Evolutionary conservation across 768 basidiomycete species (phyloP), one percentile per base, ranked within the genome.

Genomic region (Xanthoconium stramineum): DNA sequence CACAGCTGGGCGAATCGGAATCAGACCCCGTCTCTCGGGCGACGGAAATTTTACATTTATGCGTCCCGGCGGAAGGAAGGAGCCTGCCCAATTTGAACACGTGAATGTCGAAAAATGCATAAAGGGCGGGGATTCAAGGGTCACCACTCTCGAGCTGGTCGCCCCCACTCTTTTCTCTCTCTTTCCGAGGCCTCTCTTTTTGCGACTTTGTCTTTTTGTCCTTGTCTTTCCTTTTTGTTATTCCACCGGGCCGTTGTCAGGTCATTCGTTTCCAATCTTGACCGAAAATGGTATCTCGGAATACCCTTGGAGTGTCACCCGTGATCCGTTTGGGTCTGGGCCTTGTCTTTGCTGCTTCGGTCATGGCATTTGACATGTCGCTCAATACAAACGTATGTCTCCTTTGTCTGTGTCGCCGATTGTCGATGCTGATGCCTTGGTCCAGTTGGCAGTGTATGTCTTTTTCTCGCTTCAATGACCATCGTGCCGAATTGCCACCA

Each of bases 361-460:
- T 30, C 40, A 58, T 58, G 50, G 69, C 59, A 13, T 69, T 69
- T n/a, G 58, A 69, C 47, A 69, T 69, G 69, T 30, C 58, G 13
- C 44, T 48, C 46, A 65, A 56, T 24, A 54, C 65, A 32, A 69
- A 69, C n/a, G 68, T 69, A 32, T 7, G 66, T 58, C 5, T 52
- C n/a, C 12, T 7, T 46, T 36, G 49, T 32, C 24, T 4, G 24
- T 5, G 3, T 19, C 33, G 35, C 56, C 53, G 49, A 55, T 0
- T 11, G 28, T 53, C n/a, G 12, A 24, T 11, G 28, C 39, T 6
- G 28, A 9, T 30, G 19, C 40, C 36, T n/a, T 40, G 36, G 9
- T 52, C 19, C 52, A 69, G 67, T 32, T 69, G 53, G 69, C 61
- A 37, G 67, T 69, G 67, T 69, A 61, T 19, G 64, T 40, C 6